Percentiles rank a stretch among this genome's conserved stretches.
These are phyloP conservation scores for Botrytis cinerea DNA, from an alignment of 2,329 filamentous ascomycete species.

Conservation along the genomic window DNA sequence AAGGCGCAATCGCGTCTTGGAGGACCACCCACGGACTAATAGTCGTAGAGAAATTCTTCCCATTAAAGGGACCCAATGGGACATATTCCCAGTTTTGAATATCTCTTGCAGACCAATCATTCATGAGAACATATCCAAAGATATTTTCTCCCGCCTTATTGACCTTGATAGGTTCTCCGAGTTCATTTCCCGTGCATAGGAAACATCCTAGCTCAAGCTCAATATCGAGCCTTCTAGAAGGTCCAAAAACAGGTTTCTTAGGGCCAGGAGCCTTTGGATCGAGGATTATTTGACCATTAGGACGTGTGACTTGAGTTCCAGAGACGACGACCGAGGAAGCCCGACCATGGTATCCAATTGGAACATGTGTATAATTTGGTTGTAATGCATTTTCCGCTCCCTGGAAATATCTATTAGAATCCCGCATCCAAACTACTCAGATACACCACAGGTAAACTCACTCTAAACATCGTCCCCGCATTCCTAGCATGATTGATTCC, in stretches of 20 bases:
- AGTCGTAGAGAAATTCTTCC: slow-evolving; percentile 79
- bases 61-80: slow-evolving; percentile 78
- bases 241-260: slow-evolving; percentile 63
- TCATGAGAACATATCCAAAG: slow-evolving; percentile 80
- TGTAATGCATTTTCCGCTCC: slow-evolving; percentile 72
- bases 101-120: slow-evolving; percentile 84
- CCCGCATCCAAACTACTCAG: not conserved
- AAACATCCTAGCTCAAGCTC: slow-evolving; percentile 81
- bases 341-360: slow-evolving; percentile 79
- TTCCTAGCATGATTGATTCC: slow-evolving; percentile 78
- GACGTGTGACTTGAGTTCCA: slow-evolving; percentile 71
- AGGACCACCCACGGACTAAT: slow-evolving; percentile 80
- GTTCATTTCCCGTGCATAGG: slow-evolving; percentile 62
- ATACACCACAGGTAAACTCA: not conserved
- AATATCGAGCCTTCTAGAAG: slow-evolving; percentile 70
- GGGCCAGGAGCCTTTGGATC: slow-evolving; percentile 62
- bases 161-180: slow-evolving; percentile 66
- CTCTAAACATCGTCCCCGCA: slow-evolving; percentile 32
- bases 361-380: slow-evolving; percentile 79
- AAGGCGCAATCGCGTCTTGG: slow-evolving; percentile 72
- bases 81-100: slow-evolving; percentile 85
- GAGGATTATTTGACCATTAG: slow-evolving; percentile 71
- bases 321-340: slow-evolving; percentile 75
- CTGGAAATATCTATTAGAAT: slow-evolving; percentile 57
- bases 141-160: slow-evolving; percentile 66